Evolutionary conservation across 192 early-diverging fungal genomes (phyloP), one percentile per base, ranked within the genome.

Genomic region (Backusella mclennaniae): DNA sequence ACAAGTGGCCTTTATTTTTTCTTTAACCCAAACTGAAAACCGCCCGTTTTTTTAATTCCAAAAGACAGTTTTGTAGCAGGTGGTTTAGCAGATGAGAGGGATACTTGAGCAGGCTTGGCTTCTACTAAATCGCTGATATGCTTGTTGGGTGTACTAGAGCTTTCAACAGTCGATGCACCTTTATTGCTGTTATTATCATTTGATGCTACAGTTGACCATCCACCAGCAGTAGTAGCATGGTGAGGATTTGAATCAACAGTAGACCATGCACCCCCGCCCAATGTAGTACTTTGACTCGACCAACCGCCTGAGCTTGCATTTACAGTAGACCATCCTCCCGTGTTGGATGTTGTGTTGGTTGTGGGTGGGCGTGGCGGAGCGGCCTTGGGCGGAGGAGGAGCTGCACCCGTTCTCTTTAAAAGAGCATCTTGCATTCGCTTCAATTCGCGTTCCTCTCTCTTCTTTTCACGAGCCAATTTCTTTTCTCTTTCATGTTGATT

Each of bases 361-460:
- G 26, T 19, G 6, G 39, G 12, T 79, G n/a, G 44, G 39, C n/a
- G 9, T 42, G 59, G 41, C 14, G 70, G 39, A 5, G 33, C 33
- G 33, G 41, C 2, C 21, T 36, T 15, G 39, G 44, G 52, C 39
- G 59, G n/a, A 17, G 67, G 41, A 6, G 59, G 74, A 52, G 42
- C 42, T 29, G 8, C 44, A 19, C 79, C 85, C 33, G 82, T 74
- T 68, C 74, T 82, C 49, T 87, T 85, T 42, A 89, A 8, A n/a
- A 88, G 88, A 0, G 93, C 92, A 66, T 91, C 86, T 74, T 92
- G 91, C 63, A 93, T 79, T 59, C 89, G 73, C 41, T 84, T 84
- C 69, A 93, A 68, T 73, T 94, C 93, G 21, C 83, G 81, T 79
- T 93, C 91, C 79, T 93, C 93, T 26, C 92, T 71, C 63, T 83